Evolutionary conservation across 108 stramenopile species (phyloP), one percentile per base, ranked within the genome.

Genomic region (Tribonema minus): DNA sequence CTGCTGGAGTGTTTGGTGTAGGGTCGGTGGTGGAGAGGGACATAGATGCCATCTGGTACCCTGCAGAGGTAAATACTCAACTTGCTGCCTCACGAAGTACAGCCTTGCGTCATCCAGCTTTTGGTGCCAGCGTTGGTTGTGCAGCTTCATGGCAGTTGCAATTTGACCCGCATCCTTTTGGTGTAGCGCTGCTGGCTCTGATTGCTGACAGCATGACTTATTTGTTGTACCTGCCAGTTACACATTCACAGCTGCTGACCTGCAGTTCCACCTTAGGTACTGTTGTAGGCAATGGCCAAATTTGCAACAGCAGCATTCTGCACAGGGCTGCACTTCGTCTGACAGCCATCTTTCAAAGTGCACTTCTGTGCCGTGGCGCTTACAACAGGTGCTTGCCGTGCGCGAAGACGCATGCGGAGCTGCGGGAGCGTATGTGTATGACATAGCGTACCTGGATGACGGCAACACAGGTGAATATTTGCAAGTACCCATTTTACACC

Each of bases 21-120:
- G 77, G 77, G 29, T 63, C 68, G 25, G 58, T 70, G 61, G 77
- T 79, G 27, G 77, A 79, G 37, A 68, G 77, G 68, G 77, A 79
- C 62, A 68, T 79, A 2, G 77, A 79, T 34, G 77, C 64, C 9
- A 61, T 79, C 68, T 79, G 77, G 77, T 79, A 66, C 37, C 77
- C 68, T 25, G 68, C 77, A 2, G 27, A 70, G 77, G 77, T 79
- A 23, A 20, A 28, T 6, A 54, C 20, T 15, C 46, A 9, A 54
- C 46, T 54, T 54, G 9, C 46, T 9, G 20, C 20, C 9, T 54
- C 15, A 15, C 46, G 46, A 54, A n/a, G n/a, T n/a, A n/a, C n/a
- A n/a, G n/a, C n/a, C n/a, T n/a, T 54, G 46, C 9, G 46, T 15
- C 15, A 9, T 54, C 46, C 46, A 54, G 46, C 20, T 15, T 9